Evolutionary conservation across 352 stramenopile genomes (phyloP), one percentile per base, ranked within the genome.

Genomic region (Phytophthora megakarya): DNA sequence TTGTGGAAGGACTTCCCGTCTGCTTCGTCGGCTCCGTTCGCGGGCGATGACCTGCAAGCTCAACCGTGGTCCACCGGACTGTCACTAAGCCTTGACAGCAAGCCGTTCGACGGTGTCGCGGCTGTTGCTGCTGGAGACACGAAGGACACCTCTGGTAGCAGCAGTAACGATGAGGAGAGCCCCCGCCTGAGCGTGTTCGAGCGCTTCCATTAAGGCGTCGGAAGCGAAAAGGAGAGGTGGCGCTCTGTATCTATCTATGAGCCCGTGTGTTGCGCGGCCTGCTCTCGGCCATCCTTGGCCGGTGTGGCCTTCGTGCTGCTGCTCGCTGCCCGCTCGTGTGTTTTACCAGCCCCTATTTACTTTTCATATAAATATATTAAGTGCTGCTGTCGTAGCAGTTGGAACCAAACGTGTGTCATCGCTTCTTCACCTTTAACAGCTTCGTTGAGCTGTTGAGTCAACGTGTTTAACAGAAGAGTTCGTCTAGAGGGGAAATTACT

Each of bases 321-420:
- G 62, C 54, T 67, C 62, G 56, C 59, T 69, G 56, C 60, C 30
- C 60, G 61, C 63, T 73, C 65, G 64, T 71, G 66, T 71, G 68
- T 73, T 73, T 73, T 67, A 74, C 71, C 62, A 75, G 69, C 76
- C 76, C 81, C 76, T 90, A 90, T 90, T 90, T 89, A 89, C 80
- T 85, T 73, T 84, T 76, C 77, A 78, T 81, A 89, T 90, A 89
- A 89, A 89, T 89, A 91, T 88, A 75, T 65, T 72, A 72, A 71
- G 35, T 66, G 54, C 49, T 72, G 61, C 54, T 65, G 22, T 25
- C 28, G 51, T 53, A 61, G 67, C 67, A 75, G 61, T 60, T 74
- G 53, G 33, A 63, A 63, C 40, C 25, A 61, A 48, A 45, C 48
- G 30, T 21, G 26, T n/a, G n/a, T n/a, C n/a, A n/a, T n/a, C n/a